A percentile compares a stretch with the other conserved stretches of the same genome.
These are phyloP conservation scores for Simplicillium aogashimaense DNA, from an alignment of 2,329 filamentous ascomycete genomes.

Conservation along the genomic window DNA sequence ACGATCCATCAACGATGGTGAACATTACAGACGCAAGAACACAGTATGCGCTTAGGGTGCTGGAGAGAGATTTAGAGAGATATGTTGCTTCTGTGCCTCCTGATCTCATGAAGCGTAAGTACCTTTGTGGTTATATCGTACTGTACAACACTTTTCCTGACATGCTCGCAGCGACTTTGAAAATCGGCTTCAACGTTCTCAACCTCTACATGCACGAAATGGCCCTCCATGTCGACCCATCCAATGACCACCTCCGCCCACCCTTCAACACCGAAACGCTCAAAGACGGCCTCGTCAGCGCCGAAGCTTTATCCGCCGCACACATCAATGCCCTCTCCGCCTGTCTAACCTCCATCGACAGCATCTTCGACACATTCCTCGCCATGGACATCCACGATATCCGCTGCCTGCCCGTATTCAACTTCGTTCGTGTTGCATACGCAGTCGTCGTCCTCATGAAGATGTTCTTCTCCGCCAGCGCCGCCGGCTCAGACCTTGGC, in stretches of 20 bases:
- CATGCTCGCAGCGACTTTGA: constrained; percentile 41
- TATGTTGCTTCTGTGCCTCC: constrained; percentile 45
- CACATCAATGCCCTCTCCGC: constrained; percentile 58
- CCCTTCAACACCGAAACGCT: constrained; percentile 35
- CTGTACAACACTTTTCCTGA: constrained; percentile 9
- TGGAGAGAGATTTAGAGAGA: constrained; percentile 54
- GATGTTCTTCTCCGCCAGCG: constrained; percentile 58
- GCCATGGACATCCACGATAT: constrained; percentile 48
- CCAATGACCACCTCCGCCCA: constrained; percentile 42
- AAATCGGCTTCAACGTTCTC: constrained; percentile 54
- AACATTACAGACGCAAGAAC: constrained; percentile 53
- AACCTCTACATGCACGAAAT: constrained; percentile 70
- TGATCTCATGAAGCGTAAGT: constrained; percentile 47
- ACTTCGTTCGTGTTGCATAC: constrained; percentile 53
- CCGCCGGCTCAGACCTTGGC: constrained; percentile 56
- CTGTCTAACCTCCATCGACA: constrained; percentile 58
- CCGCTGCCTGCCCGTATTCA: constrained; percentile 58
- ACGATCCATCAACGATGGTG: constrained; percentile 46
- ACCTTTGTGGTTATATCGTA: too few species aligned
- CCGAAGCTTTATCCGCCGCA: constrained; percentile 31
- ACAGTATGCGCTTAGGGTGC: constrained; percentile 53
- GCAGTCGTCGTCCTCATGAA: constrained; percentile 65
- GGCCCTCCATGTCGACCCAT: constrained; percentile 53
- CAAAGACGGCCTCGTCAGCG: constrained; percentile 28
- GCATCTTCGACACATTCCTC: constrained; percentile 55